Conservation (phyloP, 179 eudicot species). For the Amaranthus tricolor region DNA sequence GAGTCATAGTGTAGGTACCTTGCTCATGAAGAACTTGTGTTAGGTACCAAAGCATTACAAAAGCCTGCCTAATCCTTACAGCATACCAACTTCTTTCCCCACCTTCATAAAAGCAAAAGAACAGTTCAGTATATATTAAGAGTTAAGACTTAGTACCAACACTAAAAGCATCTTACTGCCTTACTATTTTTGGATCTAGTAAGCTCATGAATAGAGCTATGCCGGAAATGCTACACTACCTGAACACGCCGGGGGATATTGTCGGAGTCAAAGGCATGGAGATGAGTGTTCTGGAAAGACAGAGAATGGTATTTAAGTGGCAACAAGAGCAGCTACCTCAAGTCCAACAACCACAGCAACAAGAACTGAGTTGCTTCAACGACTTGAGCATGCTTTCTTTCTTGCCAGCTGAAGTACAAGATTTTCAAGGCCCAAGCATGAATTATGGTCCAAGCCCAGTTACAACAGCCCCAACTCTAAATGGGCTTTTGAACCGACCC, state of each 20-base stretch:
- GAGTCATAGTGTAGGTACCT: slow-evolving; percentile 35
- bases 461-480: slow-evolving; percentile 25
- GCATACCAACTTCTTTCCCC: slow-evolving; percentile 29
- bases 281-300: slow-evolving; percentile 62
- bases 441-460: slow-evolving; percentile 13
- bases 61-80: slow-evolving; percentile 35
- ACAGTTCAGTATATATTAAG: slow-evolving; percentile 25
- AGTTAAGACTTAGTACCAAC: slow-evolving; percentile 25
- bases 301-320: slow-evolving; percentile 48
- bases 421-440: slow-evolving; percentile 29
- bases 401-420: slow-evolving; percentile 29
- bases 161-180: slow-evolving; percentile 18
- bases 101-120: slow-evolving; percentile 36
- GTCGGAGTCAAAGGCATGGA: slow-evolving; percentile 36
- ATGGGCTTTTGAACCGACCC: slow-evolving; percentile 35
- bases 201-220: slow-evolving; percentile 39
- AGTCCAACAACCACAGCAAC: slow-evolving; percentile 33
- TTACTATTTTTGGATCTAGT: slow-evolving; percentile 3
- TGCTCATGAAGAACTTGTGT: slow-evolving; percentile 40
- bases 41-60: slow-evolving; percentile 35
- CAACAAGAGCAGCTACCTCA: slow-evolving; percentile 46
- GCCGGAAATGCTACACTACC: slow-evolving; percentile 50
- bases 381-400: slow-evolving; percentile 33
- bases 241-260: slow-evolving; percentile 29
- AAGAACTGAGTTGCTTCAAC: slow-evolving; percentile 31